Conservation (phyloP, 179 eudicot species). For the Silene noctiflora region DNA sequence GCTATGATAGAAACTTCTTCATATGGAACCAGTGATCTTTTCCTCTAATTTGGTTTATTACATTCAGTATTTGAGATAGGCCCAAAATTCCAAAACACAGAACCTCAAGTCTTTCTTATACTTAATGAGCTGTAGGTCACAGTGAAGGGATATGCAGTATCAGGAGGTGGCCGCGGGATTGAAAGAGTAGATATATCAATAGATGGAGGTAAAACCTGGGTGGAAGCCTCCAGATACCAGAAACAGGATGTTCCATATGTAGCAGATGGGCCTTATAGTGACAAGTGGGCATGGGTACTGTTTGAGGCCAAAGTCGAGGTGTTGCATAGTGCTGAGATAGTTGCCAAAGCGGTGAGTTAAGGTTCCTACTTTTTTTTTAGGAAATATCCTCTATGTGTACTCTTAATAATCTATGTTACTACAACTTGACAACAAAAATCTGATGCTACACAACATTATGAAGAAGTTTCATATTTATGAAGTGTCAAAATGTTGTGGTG, state of each 20-base stretch:
- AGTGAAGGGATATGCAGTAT: conserved; percentile 82
- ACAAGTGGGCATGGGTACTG: conserved; percentile 96
- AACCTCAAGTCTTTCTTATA: conserved; percentile 3
- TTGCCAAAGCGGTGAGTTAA: conserved; percentile 85
- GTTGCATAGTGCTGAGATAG: conserved; percentile 59
- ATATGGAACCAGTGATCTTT: not conserved
- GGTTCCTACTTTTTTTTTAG: not conserved
- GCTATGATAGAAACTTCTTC: not conserved
- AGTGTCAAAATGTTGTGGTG: not conserved
- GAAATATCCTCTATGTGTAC: not conserved
- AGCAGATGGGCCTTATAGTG: conserved; percentile 58
- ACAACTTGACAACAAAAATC: not conserved
- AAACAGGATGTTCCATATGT: conserved; percentile 55
- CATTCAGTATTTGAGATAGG: not conserved
- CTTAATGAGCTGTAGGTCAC: conserved; percentile 43
- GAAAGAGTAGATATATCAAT: conserved; percentile 87
- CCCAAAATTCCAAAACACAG: not conserved
- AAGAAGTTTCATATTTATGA: not conserved
- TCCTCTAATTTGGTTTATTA: not conserved
- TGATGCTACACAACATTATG: not conserved
- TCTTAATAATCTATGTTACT: no score
- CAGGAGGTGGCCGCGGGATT: conserved; percentile 96
- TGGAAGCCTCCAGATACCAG: conserved; percentile 83
- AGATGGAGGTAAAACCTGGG: conserved; percentile 93
- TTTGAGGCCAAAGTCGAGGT: conserved; percentile 68